Conservation (phyloP, 768 basidiomycete species). For the Tulasnella sp. region DNA sequence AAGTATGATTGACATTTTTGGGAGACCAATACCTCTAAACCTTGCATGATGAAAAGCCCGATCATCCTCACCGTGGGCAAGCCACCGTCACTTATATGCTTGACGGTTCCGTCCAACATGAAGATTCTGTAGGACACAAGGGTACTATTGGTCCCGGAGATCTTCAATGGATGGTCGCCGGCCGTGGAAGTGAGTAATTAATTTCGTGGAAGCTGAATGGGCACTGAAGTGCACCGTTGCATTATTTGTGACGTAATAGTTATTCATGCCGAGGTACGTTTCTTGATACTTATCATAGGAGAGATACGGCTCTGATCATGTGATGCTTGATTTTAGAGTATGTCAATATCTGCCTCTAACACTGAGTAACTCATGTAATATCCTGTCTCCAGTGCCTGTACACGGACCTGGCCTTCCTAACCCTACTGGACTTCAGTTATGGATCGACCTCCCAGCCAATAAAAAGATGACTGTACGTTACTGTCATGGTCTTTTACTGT, state of each 20-base stretch:
- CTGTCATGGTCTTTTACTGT: background rate
- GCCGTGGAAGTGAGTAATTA: conserved; percentile 36
- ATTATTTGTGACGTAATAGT: no score
- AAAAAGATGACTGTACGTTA: conserved; percentile 51
- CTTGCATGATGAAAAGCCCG: conserved; percentile 33
- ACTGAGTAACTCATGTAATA: no score
- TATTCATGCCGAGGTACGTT: conserved; percentile 48
- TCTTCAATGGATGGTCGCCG: conserved; percentile 77
- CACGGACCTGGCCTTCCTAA: conserved; percentile 54
- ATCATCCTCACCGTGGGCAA: conserved; percentile 86
- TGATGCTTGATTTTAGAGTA: no score
- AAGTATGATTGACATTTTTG: background rate
- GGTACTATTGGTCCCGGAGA: conserved; percentile 47
- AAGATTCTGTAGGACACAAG: conserved; percentile 78
- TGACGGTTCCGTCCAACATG: conserved; percentile 62
- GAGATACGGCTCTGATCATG: background rate
- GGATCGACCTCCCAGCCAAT: conserved; percentile 37
- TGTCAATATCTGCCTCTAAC: no score
- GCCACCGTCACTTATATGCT: conserved; percentile 84
- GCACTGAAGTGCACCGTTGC: no score
- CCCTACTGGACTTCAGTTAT: conserved; percentile 76
- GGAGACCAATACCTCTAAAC: background rate
- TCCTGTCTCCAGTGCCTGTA: conserved; percentile 53
- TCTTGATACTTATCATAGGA: background rate
- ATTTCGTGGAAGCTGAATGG: no score